phyloP scores from a whole-genome alignment of 2,329 filamentous ascomycete genomes.

The Daldinia eschscholtzii region DNA sequence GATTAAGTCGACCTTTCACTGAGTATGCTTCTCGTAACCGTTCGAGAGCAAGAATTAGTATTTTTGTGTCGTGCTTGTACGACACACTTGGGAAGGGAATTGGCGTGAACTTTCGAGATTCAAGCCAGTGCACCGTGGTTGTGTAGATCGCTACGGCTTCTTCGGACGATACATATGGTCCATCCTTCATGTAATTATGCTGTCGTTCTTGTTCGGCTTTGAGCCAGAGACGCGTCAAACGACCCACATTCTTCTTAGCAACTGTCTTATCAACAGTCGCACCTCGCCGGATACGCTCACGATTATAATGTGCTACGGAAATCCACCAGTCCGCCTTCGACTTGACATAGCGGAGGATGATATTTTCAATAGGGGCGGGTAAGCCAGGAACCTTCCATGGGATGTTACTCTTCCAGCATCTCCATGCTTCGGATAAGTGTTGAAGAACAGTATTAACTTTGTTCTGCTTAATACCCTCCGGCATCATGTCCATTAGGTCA shows the following conservation, averaged over 20 bases:
- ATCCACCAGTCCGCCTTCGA: slow-evolving; percentile 99
- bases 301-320: slow-evolving; percentile 98
- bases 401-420: slow-evolving; percentile 99
- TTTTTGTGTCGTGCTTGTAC: slow-evolving; percentile 99
- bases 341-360: slow-evolving; percentile 98
- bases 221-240: slow-evolving; percentile 93
- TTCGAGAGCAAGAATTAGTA: slow-evolving; percentile 94
- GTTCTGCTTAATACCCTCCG: slow-evolving; percentile 98
- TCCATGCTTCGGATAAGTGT: slow-evolving; percentile 97
- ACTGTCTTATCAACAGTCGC: slow-evolving; percentile 99
- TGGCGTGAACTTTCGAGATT: slow-evolving; percentile 97
- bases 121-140: slow-evolving; percentile 97
- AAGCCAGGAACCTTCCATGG: slow-evolving; percentile 99
- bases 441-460: slow-evolving; percentile 98
- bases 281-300: slow-evolving; percentile 94
- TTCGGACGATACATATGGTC: slow-evolving; percentile 97
- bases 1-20: slow-evolving; percentile 95
- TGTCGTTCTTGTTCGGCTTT: slow-evolving; percentile 98
- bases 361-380: slow-evolving; percentile 97
- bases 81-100: slow-evolving; percentile 99
- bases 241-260: slow-evolving; percentile 98
- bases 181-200: slow-evolving; percentile 99
- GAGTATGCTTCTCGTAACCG: slow-evolving; percentile 95
- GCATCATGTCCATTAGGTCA: slow-evolving; percentile 99
- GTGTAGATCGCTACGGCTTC: slow-evolving; percentile 99